phyloP scores from a whole-genome alignment of 2,329 filamentous ascomycete genomes.

The Aspergillus brasiliensis region DNA sequence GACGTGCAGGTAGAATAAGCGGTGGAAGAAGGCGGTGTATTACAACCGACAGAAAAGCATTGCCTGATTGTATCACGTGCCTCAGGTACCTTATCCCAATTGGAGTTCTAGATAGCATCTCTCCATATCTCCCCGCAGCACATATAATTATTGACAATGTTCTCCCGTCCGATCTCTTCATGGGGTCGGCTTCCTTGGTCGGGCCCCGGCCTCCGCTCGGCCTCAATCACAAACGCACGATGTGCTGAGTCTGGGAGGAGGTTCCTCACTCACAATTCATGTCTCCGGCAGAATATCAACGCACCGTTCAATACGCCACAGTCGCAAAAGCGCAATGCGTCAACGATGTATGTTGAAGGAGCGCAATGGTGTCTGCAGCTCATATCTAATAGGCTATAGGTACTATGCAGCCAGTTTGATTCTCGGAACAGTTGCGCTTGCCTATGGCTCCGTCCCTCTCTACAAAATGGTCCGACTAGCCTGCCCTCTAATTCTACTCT shows the following conservation, averaged over 20 bases:
- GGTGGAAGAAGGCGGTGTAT: background rate
- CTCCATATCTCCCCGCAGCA: constrained; percentile 19
- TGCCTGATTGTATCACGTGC: constrained; percentile 23
- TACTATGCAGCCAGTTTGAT: constrained; percentile 66
- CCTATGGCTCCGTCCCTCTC: constrained; percentile 67
- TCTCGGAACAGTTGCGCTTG: constrained; percentile 63
- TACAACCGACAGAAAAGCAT: background rate
- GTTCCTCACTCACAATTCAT: constrained; percentile 37
- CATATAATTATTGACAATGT: constrained; percentile 26
- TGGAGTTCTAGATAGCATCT: constrained; percentile 7
- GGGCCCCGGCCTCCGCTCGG: constrained; percentile 14
- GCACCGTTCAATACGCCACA: constrained; percentile 38
- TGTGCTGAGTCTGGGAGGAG: constrained; percentile 28
- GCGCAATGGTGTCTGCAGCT: constrained; percentile 1
- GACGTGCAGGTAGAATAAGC: background rate
- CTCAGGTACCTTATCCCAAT: constrained; percentile 9
- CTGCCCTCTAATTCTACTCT: background rate
- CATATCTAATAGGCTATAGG: constrained; percentile 40
- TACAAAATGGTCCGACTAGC: constrained; percentile 63
- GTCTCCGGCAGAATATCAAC: constrained; percentile 29
- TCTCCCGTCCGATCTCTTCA: constrained; percentile 29
- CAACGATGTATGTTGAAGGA: constrained; percentile 58
- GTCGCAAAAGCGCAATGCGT: constrained; percentile 54
- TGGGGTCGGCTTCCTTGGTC: constrained; percentile 26
- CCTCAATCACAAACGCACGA: constrained; percentile 18